Conservation (phyloP, 179 eudicot species). For the Heliamphora pulchella region DNA sequence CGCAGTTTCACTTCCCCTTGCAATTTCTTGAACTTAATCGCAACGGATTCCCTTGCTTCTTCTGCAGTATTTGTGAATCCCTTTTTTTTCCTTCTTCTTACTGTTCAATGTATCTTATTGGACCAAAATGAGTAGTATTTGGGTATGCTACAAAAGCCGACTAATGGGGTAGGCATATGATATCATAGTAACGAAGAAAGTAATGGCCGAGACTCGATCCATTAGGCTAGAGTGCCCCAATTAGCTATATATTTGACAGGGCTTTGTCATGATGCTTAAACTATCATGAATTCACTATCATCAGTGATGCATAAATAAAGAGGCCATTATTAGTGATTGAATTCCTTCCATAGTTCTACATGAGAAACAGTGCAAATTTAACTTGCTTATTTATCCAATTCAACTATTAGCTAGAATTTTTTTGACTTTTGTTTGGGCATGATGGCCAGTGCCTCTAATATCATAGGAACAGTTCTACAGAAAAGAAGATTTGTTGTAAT, state of each 20-base stretch:
- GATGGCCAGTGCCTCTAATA: neutral
- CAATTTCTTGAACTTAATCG: neutral
- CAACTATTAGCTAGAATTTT: neutral
- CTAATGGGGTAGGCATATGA: neutral
- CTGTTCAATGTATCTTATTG: neutral
- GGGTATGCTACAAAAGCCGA: neutral
- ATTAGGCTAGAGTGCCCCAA: conserved; percentile 6
- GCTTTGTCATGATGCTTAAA: conserved; percentile 10
- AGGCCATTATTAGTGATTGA: neutral
- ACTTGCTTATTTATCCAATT: neutral
- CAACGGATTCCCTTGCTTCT: neutral
- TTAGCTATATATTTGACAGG: neutral
- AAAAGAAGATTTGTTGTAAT: neutral
- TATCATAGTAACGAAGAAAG: neutral
- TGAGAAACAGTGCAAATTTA: neutral
- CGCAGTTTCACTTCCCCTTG: neutral
- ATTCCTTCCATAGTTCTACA: neutral
- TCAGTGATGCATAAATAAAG: neutral
- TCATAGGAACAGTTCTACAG: neutral
- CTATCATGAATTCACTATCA: neutral
- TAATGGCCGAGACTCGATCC: neutral
- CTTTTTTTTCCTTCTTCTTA: neutral
- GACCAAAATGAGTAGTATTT: neutral
- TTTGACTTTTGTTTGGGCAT: neutral
- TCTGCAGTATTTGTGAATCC: neutral